A percentile compares a stretch with the other conserved stretches of the same genome.
These are phyloP conservation scores for Microcyclospora tardicrescens DNA, from an alignment of 2,329 filamentous ascomycete species.

Conservation along the genomic window DNA sequence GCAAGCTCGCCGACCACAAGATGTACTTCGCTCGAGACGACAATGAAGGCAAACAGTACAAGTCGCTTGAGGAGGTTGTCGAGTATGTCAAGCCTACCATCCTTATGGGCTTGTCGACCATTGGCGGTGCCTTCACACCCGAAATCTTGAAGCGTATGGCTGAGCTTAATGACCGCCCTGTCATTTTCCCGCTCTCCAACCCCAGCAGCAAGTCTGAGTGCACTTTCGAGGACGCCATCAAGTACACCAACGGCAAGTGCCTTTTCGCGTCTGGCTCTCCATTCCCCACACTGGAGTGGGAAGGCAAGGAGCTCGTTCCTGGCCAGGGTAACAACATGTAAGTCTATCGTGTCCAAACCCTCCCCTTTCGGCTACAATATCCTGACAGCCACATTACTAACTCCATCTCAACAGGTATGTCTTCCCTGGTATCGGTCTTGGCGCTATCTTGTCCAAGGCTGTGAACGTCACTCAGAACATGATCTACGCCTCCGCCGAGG, in stretches of 20 bases:
- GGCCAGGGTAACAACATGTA: conserved; percentile 61
- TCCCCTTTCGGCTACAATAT: conserved; percentile 2
- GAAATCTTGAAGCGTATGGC: conserved; percentile 56
- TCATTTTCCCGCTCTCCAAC: conserved; percentile 84
- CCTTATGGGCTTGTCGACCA: conserved; percentile 85
- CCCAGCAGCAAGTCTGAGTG: conserved; percentile 94
- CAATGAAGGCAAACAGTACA: conserved; percentile 54
- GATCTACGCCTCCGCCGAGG: conserved; percentile 87
- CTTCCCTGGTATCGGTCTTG: conserved; percentile 90
- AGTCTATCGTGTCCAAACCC: background rate
- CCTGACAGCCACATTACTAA: background rate
- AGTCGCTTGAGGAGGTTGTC: conserved; percentile 77
- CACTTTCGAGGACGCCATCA: conserved; percentile 86
- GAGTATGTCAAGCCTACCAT: conserved; percentile 92
- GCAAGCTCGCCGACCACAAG: conserved; percentile 80
- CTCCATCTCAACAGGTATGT: conserved; percentile 45
- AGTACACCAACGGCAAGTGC: conserved; percentile 78
- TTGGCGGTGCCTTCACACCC: conserved; percentile 87
- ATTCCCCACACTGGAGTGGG: conserved; percentile 52
- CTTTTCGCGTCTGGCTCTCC: conserved; percentile 94
- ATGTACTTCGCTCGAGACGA: conserved; percentile 54
- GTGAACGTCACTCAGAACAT: conserved; percentile 82
- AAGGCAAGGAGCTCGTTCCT: conserved; percentile 35
- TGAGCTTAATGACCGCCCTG: conserved; percentile 55
- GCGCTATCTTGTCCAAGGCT: conserved; percentile 81